Evolutionary conservation across 495 filamentous ascomycete species (phyloP).

Genomic region (Neurospora sp.): DNA sequence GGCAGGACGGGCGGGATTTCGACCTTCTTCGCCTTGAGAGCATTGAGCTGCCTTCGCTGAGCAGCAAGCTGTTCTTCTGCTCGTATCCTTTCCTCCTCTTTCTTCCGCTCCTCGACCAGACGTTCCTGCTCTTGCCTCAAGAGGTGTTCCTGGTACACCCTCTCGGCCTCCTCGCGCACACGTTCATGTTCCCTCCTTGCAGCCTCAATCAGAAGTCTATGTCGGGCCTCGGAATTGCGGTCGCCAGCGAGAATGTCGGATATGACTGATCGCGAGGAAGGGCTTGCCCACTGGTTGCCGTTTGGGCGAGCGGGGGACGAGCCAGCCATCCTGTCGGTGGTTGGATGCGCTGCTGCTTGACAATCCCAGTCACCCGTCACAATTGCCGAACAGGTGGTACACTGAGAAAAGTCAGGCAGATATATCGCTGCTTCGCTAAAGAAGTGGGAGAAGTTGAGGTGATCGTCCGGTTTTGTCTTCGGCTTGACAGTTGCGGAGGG

Average conservation of each 20-base stretch:
- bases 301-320: conserved; percentile 26
- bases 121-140: conserved; percentile 35
- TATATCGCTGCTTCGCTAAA: neutral
- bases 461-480: neutral
- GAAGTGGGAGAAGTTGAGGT: neutral
- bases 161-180: conserved; percentile 50
- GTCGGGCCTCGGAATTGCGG: conserved; percentile 37
- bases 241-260: conserved; percentile 27
- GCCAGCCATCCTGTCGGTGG: conserved; percentile 23
- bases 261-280: conserved; percentile 20
- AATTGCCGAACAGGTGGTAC: neutral
- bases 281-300: conserved; percentile 27
- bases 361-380: neutral
- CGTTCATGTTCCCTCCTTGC: conserved; percentile 53
- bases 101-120: conserved; percentile 37
- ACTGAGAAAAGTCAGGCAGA: neutral
- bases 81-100: conserved; percentile 45
- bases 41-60: conserved; percentile 33
- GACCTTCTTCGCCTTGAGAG: conserved; percentile 30
- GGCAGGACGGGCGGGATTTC: conserved; percentile 32
- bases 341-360: neutral
- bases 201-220: conserved; percentile 52
- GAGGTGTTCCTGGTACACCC: conserved; percentile 34
- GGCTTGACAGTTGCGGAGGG: neutral
- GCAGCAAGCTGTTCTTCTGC: conserved; percentile 29